Base-by-base conservation (phyloP, 2,329 filamentous ascomycete species). In the Balansia obtecta region DNA sequence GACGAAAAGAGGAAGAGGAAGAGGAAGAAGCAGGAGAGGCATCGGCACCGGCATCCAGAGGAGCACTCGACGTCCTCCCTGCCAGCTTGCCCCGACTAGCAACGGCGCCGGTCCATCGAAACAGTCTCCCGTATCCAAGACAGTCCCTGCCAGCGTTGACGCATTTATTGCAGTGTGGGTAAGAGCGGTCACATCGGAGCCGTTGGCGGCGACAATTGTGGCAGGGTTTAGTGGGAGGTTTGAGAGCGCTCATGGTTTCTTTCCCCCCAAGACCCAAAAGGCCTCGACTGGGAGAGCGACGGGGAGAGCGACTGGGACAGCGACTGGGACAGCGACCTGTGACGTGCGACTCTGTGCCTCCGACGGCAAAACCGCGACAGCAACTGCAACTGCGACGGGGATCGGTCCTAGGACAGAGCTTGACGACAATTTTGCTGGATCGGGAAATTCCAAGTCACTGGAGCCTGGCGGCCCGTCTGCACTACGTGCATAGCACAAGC, bases 131-230 rank as follows among this genome's bases (percentile, higher is more conserved):
- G 54, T 77, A 77, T 34, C 75, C 75, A 37, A 76, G 68, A 55
- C 75, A 78, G 54, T 76, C 72, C 54, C 70, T 65, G 34, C 73
- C 73, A 16, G 70, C 66, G 41, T 66, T 66, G 48, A 65, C 57
- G 53, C 74, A 77, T 65, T 77, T 77, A 57, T 71, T 68, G 61
- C 75, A 77, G 54, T 69, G 68, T 46, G 74, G 74, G 43, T 72
- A 63, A 37, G 73, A 70, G 47, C 71, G 68, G 57, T 78, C 75
- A 62, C 75, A 78, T 55, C 72, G 72, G 60, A 75, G 71, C 50
- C 75, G 69, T 53, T 70, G 70, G 49, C 73, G 72, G 48, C 74
- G 71, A 61, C 75, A 78, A 63, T 76, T 77, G 65, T 78, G 75
- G 59, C 75, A 78, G 42, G 65, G 60, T 55, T 68, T 68, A 47